phyloP scores from a whole-genome alignment of 2,329 filamentous ascomycete genomes.

The Sporothrix variecibatus region DNA sequence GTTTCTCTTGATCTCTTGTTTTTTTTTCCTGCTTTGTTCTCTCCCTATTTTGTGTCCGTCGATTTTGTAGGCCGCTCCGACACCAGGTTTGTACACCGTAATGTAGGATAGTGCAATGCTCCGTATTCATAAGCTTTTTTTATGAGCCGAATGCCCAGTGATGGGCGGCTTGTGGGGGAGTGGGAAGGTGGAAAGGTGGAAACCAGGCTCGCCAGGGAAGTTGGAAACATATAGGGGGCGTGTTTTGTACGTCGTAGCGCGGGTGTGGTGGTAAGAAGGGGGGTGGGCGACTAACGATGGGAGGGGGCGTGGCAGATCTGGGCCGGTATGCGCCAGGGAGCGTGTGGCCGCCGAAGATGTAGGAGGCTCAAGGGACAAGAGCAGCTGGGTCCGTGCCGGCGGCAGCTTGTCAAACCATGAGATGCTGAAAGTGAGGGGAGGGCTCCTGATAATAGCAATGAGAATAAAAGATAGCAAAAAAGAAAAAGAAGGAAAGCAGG shows the following conservation, averaged over 20 bases:
- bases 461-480: neutral
- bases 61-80: neutral
- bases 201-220: neutral
- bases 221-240: neutral
- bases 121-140: neutral
- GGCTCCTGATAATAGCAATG: neutral
- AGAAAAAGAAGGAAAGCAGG: neutral
- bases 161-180: neutral
- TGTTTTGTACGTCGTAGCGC: neutral
- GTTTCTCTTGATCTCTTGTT: no score
- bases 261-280: neutral
- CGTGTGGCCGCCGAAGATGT: slow-evolving; percentile 11
- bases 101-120: neutral
- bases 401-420: slow-evolving; percentile 8
- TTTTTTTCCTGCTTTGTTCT: neutral
- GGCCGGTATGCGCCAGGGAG: neutral
- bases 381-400: neutral
- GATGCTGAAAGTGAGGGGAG: neutral
- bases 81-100: neutral
- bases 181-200: neutral
- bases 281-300: neutral
- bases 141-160: neutral
- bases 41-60: neutral
- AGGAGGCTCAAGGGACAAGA: neutral
- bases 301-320: slow-evolving; percentile 5